phyloP scores from a whole-genome alignment of 2,329 filamentous ascomycete genomes.

The Sporothrix dimorphospora region DNA sequence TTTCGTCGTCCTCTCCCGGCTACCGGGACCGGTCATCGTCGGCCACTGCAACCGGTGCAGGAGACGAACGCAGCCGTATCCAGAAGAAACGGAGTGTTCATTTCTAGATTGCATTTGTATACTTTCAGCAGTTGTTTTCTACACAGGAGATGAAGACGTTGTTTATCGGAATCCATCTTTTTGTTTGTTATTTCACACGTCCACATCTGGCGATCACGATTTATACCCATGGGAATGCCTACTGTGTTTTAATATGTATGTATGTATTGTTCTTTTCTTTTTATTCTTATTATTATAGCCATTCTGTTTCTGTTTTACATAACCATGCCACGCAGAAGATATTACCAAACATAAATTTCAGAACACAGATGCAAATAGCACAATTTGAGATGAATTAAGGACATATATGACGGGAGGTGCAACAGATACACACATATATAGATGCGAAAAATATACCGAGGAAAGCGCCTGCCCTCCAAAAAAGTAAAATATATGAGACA shows the following conservation, averaged over 20 bases:
- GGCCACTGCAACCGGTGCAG: constrained; percentile 19
- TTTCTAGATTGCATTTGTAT: constrained; percentile 35
- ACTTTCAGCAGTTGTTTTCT: neutral
- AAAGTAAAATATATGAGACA: constrained; percentile 7
- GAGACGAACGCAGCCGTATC: constrained; percentile 37
- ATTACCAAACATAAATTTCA: neutral
- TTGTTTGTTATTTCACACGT: neutral
- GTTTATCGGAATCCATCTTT: neutral
- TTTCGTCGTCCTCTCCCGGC: constrained; percentile 27
- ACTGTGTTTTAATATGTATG: neutral
- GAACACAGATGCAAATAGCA: neutral
- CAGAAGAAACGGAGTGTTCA: constrained; percentile 44
- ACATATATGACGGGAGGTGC: neutral
- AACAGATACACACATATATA: constrained; percentile 14
- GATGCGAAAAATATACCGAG: constrained; percentile 16
- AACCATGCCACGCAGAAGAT: neutral
- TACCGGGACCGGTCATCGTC: constrained; percentile 32
- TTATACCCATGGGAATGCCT: constrained; percentile 13
- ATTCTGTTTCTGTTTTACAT: neutral
- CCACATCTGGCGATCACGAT: neutral
- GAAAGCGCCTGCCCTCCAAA: constrained; percentile 17
- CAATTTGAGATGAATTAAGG: neutral
- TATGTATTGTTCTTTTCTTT: neutral
- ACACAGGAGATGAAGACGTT: neutral
- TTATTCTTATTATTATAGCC: neutral